A percentile compares a stretch with the other conserved stretches of the same genome.
phyloP scores from a whole-genome alignment of 179 eudicot genomes.

The Camellia oleifera region DNA sequence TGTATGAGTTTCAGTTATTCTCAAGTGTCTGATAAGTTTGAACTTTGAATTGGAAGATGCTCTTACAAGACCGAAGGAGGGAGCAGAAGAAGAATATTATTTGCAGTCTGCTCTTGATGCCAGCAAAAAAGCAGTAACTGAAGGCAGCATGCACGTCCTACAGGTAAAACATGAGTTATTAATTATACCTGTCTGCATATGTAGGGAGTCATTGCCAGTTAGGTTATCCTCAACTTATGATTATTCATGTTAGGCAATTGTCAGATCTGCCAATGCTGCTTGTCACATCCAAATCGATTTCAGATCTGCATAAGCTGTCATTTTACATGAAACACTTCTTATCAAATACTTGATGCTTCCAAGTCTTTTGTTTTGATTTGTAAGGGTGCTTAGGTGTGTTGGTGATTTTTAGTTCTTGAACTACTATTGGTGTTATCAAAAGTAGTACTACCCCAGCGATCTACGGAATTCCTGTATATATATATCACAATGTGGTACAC shows the following conservation, averaged over 20 bases:
- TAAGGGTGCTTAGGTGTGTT: conserved; percentile 2
- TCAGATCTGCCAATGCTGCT: neutral
- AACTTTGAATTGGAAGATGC: conserved; percentile 55
- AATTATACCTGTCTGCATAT: neutral
- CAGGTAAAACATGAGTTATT: conserved; percentile 50
- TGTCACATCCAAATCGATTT: neutral
- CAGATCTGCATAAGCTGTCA: neutral
- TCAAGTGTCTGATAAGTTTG: conserved; percentile 11
- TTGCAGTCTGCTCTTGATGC: conserved; percentile 70
- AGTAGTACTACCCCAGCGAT: neutral
- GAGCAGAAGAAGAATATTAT: conserved; percentile 54
- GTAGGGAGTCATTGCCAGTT: neutral
- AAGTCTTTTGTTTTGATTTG: neutral
- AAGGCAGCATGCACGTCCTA: conserved; percentile 84
- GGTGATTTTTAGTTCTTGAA: neutral
- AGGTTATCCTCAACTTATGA: neutral
- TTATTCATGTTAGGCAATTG: neutral
- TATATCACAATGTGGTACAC: neutral
- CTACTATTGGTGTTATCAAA: neutral
- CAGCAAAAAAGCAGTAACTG: conserved; percentile 81
- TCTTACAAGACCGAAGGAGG: conserved; percentile 61
- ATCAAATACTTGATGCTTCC: conserved; percentile 4
- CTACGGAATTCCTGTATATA: no score
- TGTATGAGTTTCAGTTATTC: neutral
- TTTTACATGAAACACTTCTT: conserved; percentile 3